A percentile compares a stretch with the other conserved stretches of the same genome.
These are phyloP conservation scores for Coniella lustricola DNA, from an alignment of 2,329 filamentous ascomycete species.

Conservation along the genomic window DNA sequence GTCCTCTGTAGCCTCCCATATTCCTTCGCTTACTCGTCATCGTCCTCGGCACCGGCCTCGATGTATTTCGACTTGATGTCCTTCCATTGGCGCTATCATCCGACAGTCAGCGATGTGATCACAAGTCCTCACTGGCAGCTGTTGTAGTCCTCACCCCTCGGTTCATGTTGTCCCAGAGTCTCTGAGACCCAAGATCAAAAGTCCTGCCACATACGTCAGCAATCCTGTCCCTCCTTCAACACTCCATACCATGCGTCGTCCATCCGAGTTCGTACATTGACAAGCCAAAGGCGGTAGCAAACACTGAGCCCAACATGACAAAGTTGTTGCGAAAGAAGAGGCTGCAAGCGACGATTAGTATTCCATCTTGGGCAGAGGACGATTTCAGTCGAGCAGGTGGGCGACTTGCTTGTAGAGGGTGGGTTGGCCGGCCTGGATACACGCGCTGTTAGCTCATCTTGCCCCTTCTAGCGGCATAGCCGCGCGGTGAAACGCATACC, in stretches of 20 bases:
- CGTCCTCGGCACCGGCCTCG: constrained; percentile 60
- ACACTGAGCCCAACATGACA: constrained; percentile 80
- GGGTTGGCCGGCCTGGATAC: constrained; percentile 28
- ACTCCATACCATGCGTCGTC: constrained; percentile 9
- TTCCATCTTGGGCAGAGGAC: neutral
- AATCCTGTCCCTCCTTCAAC: neutral
- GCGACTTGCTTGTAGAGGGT: constrained; percentile 20
- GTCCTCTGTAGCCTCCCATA: neutral
- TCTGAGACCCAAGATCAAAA: constrained; percentile 77
- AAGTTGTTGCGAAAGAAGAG: constrained; percentile 79
- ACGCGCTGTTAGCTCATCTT: constrained; percentile 27
- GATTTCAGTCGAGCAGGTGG: neutral
- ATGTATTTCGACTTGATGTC: constrained; percentile 92
- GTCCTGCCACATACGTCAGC: constrained; percentile 45
- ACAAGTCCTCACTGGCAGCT: constrained; percentile 54
- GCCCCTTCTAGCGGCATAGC: constrained; percentile 4
- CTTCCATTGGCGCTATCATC: constrained; percentile 93
- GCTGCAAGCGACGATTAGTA: constrained; percentile 41
- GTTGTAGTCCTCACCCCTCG: constrained; percentile 41
- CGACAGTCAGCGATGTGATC: neutral
- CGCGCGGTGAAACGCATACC: constrained; percentile 38
- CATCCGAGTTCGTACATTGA: constrained; percentile 66
- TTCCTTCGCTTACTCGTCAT: constrained; percentile 28
- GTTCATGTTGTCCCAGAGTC: constrained; percentile 87
- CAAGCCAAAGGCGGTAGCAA: constrained; percentile 80